phyloP scores from a whole-genome alignment of 768 basidiomycete species.

The Tulasnella calospora region DNA sequence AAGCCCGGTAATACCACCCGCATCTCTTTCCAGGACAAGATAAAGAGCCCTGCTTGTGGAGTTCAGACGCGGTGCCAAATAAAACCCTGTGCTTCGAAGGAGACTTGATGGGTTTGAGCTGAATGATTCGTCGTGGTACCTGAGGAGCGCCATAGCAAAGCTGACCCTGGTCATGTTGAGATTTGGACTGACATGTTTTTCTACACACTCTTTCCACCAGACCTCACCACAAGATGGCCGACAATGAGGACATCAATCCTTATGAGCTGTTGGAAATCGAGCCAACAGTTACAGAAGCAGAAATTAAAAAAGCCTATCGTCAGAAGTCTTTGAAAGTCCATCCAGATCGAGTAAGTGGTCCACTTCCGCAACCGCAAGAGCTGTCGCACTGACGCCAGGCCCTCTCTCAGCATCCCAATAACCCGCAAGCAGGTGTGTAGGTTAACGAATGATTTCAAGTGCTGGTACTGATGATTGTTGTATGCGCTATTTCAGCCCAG shows the following conservation, averaged over 20 bases:
- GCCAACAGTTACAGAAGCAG: conserved; percentile 64
- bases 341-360: conserved; percentile 66
- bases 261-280: conserved; percentile 65
- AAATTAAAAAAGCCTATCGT: conserved; percentile 75
- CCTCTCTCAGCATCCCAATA: conserved; percentile 60
- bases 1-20: too few species aligned
- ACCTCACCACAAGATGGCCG: conserved; percentile 21
- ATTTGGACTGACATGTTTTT: conserved; percentile 5
- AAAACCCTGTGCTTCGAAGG: too few species aligned
- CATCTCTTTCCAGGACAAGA: background rate
- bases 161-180: background rate
- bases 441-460: background rate
- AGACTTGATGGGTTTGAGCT: too few species aligned
- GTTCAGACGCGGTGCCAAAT: too few species aligned
- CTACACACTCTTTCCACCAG: background rate
- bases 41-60: background rate
- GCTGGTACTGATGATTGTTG: background rate
- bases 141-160: background rate
- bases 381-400: conserved; percentile 25
- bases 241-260: conserved; percentile 62
- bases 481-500: conserved; percentile 43
- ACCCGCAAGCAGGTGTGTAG: conserved; percentile 65
- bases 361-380: conserved; percentile 15
- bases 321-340: conserved; percentile 79
- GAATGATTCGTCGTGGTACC: background rate